Evolutionary conservation across 2,329 filamentous ascomycete species (phyloP).

Genomic region (Neofusicoccum ribis): DNA sequence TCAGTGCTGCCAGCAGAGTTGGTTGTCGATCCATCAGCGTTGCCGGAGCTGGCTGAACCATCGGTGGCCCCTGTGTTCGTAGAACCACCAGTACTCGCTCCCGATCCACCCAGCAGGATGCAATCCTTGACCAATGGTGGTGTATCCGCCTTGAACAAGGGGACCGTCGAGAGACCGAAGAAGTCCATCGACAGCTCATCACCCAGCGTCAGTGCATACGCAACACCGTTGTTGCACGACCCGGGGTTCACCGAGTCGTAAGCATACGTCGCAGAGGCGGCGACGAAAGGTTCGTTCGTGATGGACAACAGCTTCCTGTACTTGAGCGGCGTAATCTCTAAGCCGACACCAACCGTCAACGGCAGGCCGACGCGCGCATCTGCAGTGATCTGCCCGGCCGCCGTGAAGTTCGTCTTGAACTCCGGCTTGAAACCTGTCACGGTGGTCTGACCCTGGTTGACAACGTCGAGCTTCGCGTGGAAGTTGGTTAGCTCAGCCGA

Average conservation of each 20-base stretch:
- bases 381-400: neutral
- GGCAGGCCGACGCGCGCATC: neutral
- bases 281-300: neutral
- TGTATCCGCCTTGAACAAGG: neutral
- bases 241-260: neutral
- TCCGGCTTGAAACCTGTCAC: neutral
- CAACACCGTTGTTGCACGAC: neutral
- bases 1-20: no score
- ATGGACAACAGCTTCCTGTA: neutral
- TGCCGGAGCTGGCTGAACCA: neutral
- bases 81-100: neutral
- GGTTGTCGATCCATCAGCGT: neutral
- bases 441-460: neutral
- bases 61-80: neutral
- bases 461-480: neutral
- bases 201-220: neutral
- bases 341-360: neutral
- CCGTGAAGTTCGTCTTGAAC: neutral
- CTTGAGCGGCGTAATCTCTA: slow-evolving; percentile 6
- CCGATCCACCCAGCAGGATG: neutral
- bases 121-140: neutral
- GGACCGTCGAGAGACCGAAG: neutral
- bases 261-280: neutral
- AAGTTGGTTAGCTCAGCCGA: neutral
- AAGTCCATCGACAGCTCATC: slow-evolving; percentile 7